Conservation (phyloP, 495 filamentous ascomycete genomes). For the Penicillium argentinense region DNA sequence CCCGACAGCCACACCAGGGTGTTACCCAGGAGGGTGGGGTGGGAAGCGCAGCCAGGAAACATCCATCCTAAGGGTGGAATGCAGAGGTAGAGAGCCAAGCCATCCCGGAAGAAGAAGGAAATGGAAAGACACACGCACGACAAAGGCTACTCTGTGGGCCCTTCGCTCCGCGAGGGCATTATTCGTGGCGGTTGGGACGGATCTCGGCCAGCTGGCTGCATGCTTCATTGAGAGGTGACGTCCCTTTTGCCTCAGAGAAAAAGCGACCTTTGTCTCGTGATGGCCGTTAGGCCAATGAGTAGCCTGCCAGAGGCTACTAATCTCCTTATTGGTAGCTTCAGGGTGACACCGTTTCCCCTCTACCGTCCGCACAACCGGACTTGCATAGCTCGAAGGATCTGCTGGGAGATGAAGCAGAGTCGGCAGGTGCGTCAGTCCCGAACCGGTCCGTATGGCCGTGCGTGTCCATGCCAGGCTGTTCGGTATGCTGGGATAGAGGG, state of each 20-base stretch:
- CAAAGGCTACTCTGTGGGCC: neutral
- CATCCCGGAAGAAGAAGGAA: slow-evolving; percentile 16
- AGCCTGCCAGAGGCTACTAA: neutral
- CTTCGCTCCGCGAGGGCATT: neutral
- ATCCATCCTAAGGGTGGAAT: slow-evolving; percentile 15
- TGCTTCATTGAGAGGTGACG: slow-evolving; percentile 11
- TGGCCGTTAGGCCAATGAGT: slow-evolving; percentile 17
- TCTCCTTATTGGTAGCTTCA: slow-evolving; percentile 19
- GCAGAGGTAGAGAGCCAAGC: slow-evolving; percentile 12
- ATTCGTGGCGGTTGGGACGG: slow-evolving; percentile 3
- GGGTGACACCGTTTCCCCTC: slow-evolving; percentile 24
- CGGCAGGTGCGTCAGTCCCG: slow-evolving; percentile 24
- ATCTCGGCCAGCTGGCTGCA: neutral
- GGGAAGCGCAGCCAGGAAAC: slow-evolving; percentile 10
- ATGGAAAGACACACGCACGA: slow-evolving; percentile 12
- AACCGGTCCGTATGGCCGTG: slow-evolving; percentile 28
- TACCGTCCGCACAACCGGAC: slow-evolving; percentile 21
- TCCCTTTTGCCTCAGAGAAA: slow-evolving; percentile 14
- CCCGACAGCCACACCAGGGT: slow-evolving; percentile 21
- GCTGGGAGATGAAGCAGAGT: slow-evolving; percentile 12
- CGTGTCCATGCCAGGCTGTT: neutral
- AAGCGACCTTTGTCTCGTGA: slow-evolving; percentile 24
- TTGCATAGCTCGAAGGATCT: slow-evolving; percentile 22
- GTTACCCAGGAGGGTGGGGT: slow-evolving; percentile 13
- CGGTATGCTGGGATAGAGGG: too few species aligned